Percentiles rank a stretch among this genome's conserved stretches.
Evolutionary conservation across 225 moss, liverwort and hornwort species (phyloP).

Genomic region (Ulota crispa): DNA sequence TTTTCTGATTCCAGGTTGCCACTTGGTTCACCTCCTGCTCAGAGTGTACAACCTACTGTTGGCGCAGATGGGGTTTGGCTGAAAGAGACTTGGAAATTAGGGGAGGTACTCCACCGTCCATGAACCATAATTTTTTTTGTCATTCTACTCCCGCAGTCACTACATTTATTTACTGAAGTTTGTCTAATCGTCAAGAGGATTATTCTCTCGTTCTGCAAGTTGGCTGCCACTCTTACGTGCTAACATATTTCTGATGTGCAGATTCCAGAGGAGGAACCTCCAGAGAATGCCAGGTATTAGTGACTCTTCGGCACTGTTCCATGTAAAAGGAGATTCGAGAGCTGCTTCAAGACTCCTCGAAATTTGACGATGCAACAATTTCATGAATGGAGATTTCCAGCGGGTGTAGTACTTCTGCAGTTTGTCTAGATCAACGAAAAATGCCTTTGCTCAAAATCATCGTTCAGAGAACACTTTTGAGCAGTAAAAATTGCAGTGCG

Average conservation of each 20-base stretch:
- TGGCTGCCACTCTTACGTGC: slow-evolving; percentile 8
- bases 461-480: background rate
- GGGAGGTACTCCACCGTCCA: slow-evolving; percentile 33
- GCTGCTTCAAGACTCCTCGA: background rate
- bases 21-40: slow-evolving; percentile 17
- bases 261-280: slow-evolving; percentile 59
- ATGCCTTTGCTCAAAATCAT: background rate
- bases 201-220: background rate
- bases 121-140: background rate
- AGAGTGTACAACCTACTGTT: slow-evolving; percentile 18
- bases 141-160: background rate
- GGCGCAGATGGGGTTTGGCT: slow-evolving; percentile 44
- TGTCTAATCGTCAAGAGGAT: background rate
- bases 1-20: slow-evolving; percentile 31
- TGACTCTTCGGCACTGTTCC: background rate
- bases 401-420: background rate
- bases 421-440: background rate
- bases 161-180: background rate
- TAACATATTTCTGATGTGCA: slow-evolving; percentile 17
- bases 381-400: slow-evolving; percentile 2
- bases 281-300: slow-evolving; percentile 34
- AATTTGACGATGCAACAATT: background rate
- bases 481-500: background rate
- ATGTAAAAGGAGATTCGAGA: slow-evolving; percentile 1
- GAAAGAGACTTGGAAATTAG: slow-evolving; percentile 48